phyloP scores from a whole-genome alignment of 2,329 filamentous ascomycete genomes.

The Botrytis paeoniae region DNA sequence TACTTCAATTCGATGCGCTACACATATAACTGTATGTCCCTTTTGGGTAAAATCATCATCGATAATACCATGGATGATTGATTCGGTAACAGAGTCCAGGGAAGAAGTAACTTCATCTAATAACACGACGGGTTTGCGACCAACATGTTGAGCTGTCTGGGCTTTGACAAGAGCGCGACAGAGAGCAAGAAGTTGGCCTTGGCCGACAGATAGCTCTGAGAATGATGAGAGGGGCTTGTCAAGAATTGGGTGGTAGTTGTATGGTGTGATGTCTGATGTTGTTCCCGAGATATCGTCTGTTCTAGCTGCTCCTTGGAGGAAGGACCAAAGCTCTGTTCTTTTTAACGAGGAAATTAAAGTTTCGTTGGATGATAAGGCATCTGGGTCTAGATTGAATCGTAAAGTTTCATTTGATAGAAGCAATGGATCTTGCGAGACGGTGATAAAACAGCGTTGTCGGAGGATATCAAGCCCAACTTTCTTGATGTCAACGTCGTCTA shows the following conservation, averaged over 20 bases:
- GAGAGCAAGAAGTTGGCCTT: constrained; percentile 7
- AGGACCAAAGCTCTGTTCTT: constrained; percentile 9
- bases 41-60: not conserved
- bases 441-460: constrained; percentile 8
- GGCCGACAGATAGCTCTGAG: not conserved
- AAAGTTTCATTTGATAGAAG: constrained; percentile 11
- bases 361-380: not conserved
- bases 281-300: not conserved
- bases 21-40: not conserved
- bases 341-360: not conserved
- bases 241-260: constrained; percentile 4
- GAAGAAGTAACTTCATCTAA: constrained; percentile 11
- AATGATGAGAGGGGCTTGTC: not conserved
- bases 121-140: not conserved
- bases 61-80: not conserved
- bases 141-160: not conserved
- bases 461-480: not conserved
- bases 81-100: not conserved
- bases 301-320: not conserved
- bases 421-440: constrained; percentile 12
- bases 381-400: constrained; percentile 8
- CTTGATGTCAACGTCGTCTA: constrained; percentile 12
- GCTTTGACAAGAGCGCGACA: constrained; percentile 2
- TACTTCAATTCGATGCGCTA: not conserved
- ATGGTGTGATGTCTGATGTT: not conserved